Percentiles rank a stretch among this genome's conserved stretches.
Evolutionary conservation across 176 grass and related monocot species (phyloP).

Genomic region (Musa acuminata): DNA sequence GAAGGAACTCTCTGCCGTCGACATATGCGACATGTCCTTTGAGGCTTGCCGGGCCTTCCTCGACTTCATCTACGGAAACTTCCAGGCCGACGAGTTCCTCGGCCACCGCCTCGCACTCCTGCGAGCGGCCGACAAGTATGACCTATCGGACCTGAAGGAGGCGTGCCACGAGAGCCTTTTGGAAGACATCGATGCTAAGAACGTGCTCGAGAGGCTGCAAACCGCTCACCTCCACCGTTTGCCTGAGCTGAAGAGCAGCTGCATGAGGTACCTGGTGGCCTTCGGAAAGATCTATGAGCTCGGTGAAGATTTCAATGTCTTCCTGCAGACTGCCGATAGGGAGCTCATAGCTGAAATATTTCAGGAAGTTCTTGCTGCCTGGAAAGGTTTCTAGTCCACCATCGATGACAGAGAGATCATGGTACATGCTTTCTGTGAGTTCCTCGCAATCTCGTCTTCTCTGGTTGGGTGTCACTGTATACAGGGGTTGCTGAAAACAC

Average conservation of each 20-base stretch:
- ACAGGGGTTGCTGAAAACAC: too few relatives aligned
- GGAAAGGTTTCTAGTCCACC: constrained; percentile 53
- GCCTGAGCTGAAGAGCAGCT: constrained; percentile 56
- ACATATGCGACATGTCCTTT: constrained; percentile 85
- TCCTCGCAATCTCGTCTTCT: too few relatives aligned
- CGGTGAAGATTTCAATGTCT: constrained; percentile 46
- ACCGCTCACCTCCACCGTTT: constrained; percentile 48
- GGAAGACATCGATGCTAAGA: constrained; percentile 61
- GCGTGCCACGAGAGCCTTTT: constrained; percentile 77
- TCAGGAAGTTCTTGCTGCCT: constrained; percentile 59
- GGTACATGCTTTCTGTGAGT: too few relatives aligned
- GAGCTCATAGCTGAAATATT: constrained; percentile 86
- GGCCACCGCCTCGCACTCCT: constrained; percentile 60
- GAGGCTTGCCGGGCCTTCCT: constrained; percentile 72
- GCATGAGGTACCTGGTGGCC: constrained; percentile 72
- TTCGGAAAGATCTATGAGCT: constrained; percentile 96
- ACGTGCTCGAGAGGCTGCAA: constrained; percentile 82
- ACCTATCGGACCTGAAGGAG: constrained; percentile 72
- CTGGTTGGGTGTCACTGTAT: too few relatives aligned
- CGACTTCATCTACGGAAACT: constrained; percentile 69
- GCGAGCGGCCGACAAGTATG: constrained; percentile 80
- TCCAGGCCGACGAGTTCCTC: constrained; percentile 58
- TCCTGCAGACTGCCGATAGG: constrained; percentile 65
- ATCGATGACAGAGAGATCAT: neutral
- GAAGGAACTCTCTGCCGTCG: constrained; percentile 64